A percentile compares a stretch with the other conserved stretches of the same genome.
Conservation (phyloP, 176 grass and related monocot genomes). For the Oryza nivara region DNA sequence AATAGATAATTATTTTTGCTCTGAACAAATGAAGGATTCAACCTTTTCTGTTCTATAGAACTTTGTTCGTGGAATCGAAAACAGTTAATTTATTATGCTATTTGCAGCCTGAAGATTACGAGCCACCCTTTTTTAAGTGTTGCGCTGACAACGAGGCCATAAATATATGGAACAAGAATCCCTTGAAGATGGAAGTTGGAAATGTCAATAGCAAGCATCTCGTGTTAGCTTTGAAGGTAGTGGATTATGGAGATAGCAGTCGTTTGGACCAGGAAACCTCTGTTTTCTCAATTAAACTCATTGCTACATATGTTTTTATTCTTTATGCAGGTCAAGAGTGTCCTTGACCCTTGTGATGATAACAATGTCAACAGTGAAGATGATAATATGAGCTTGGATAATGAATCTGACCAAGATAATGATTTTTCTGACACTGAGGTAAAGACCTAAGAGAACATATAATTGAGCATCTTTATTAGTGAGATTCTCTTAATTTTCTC, state of each 20-base stretch:
- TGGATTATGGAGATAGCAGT: conserved; percentile 30
- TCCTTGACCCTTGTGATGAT: conserved; percentile 95
- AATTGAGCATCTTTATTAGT: conserved; percentile 9
- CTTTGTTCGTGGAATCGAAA: conserved; percentile 34
- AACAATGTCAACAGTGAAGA: conserved; percentile 60
- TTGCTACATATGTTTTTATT: conserved; percentile 31
- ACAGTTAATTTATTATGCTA: conserved; percentile 17
- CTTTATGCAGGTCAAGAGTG: conserved; percentile 88
- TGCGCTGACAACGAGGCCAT: conserved; percentile 77
- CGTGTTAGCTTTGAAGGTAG: conserved; percentile 90
- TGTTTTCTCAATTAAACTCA: conserved; percentile 27
- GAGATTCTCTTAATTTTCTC: conserved; percentile 11
- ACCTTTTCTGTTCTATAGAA: conserved; percentile 15
- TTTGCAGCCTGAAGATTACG: conserved; percentile 92
- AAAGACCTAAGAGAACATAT: conserved; percentile 14
- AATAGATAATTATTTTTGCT: conserved; percentile 24
- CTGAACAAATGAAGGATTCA: not conserved
- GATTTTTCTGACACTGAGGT: conserved; percentile 95
- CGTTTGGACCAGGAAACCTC: conserved; percentile 16
- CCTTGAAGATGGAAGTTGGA: conserved; percentile 95
- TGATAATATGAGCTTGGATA: conserved; percentile 76
- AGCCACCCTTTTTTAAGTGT: conserved; percentile 92
- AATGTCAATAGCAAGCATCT: conserved; percentile 98
- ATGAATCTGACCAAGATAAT: conserved; percentile 61
- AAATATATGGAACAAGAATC: conserved; percentile 91